Evolutionary conservation across 441 rosid genomes (phyloP).

Genomic region (Bocquillonia castaneifolia): DNA sequence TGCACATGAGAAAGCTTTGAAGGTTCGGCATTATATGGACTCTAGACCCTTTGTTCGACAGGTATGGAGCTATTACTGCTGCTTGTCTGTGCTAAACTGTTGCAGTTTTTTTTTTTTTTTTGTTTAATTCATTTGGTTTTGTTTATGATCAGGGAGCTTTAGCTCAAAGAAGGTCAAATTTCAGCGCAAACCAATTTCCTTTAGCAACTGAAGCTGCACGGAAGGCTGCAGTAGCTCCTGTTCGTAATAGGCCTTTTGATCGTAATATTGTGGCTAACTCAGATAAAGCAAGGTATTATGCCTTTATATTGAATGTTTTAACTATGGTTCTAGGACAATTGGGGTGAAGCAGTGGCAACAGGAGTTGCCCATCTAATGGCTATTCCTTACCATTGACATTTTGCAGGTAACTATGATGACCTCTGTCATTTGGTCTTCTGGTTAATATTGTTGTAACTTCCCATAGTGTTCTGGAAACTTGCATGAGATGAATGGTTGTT

Average conservation of each 20-base stretch:
- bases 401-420: conserved; percentile 51
- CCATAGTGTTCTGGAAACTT: conserved; percentile 28
- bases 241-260: conserved; percentile 44
- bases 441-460: conserved; percentile 31
- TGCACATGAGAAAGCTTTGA: conserved; percentile 43
- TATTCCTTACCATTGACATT: conserved; percentile 9
- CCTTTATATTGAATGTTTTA: neutral
- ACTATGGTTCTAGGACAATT: conserved; percentile 1
- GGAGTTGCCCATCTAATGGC: conserved; percentile 2
- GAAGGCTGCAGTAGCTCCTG: conserved; percentile 52
- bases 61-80: conserved; percentile 35
- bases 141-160: conserved; percentile 55
- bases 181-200: conserved; percentile 62
- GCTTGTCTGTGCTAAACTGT: neutral
- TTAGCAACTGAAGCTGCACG: conserved; percentile 50
- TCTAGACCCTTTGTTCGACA: conserved; percentile 73
- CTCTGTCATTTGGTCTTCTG: conserved; percentile 33
- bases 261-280: conserved; percentile 38
- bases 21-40: conserved; percentile 49
- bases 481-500: conserved; percentile 16
- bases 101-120: neutral
- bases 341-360: neutral
- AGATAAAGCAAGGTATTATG: conserved; percentile 63
- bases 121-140: neutral
- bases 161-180: conserved; percentile 69